phyloP scores from a whole-genome alignment of 371 early-diverging fungal species.

The Syncephalastrum racemosum region DNA sequence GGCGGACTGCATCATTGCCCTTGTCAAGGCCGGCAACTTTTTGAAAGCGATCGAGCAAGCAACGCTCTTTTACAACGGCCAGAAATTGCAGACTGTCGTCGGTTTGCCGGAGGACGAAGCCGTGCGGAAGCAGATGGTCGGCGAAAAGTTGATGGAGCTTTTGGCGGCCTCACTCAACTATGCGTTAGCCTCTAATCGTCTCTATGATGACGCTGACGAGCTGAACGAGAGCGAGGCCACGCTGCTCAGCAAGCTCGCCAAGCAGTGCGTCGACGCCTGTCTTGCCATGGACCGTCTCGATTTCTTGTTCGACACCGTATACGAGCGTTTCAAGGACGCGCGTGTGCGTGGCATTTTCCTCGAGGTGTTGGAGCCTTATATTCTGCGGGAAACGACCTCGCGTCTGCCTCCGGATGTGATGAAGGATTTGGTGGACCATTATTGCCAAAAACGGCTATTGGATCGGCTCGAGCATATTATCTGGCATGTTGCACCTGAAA shows the following conservation, averaged over 20 bases:
- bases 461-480: constrained; percentile 71
- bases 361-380: constrained; percentile 65
- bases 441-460: constrained; percentile 53
- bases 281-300: constrained; percentile 65
- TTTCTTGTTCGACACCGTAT: constrained; percentile 74
- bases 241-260: constrained; percentile 56
- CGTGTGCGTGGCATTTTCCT: constrained; percentile 61
- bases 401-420: constrained; percentile 69
- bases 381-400: constrained; percentile 57
- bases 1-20: constrained; percentile 73
- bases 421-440: constrained; percentile 70
- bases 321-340: constrained; percentile 68
- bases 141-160: constrained; percentile 68
- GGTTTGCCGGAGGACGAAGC: constrained; percentile 71
- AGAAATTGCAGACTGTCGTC: constrained; percentile 59
- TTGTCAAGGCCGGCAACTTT: constrained; percentile 73
- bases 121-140: constrained; percentile 56
- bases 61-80: constrained; percentile 66
- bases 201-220: constrained; percentile 41
- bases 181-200: constrained; percentile 57
- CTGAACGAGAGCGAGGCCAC: constrained; percentile 44
- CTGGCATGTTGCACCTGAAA: constrained; percentile 70
- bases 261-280: constrained; percentile 66
- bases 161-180: constrained; percentile 68
- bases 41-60: constrained; percentile 70